phyloP scores from a whole-genome alignment of 148 eudicot genomes.

The Rhododendron molle region DNA sequence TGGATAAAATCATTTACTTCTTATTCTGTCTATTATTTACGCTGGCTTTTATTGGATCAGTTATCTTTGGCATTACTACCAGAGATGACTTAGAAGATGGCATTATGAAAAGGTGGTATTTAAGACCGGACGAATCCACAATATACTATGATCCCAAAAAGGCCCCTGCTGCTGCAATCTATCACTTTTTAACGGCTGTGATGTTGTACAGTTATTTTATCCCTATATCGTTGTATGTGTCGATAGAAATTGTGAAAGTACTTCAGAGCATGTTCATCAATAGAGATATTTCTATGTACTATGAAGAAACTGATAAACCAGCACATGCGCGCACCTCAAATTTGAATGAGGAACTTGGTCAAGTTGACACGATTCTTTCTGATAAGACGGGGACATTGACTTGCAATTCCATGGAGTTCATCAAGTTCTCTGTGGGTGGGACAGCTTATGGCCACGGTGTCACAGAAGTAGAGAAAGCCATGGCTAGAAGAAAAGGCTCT shows the following conservation, averaged over 20 bases:
- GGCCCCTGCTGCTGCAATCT: conserved; percentile 50
- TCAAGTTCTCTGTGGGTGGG: conserved; percentile 88
- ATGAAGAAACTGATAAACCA: conserved; percentile 86
- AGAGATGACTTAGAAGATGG: conserved; percentile 46
- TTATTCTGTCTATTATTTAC: conserved; percentile 56
- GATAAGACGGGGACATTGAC: conserved; percentile 97
- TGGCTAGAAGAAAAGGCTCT: conserved; percentile 82
- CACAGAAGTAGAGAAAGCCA: conserved; percentile 87
- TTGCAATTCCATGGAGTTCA: conserved; percentile 94
- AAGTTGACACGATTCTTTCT: conserved; percentile 89
- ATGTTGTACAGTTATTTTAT: conserved; percentile 81
- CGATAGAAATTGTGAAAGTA: conserved; percentile 89
- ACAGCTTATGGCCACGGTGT: conserved; percentile 82
- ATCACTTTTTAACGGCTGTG: conserved; percentile 68
- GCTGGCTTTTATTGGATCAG: conserved; percentile 67
- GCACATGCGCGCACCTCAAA: conserved; percentile 95
- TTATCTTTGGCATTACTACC: conserved; percentile 70
- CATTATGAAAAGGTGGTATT: conserved; percentile 75
- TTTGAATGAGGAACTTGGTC: conserved; percentile 95
- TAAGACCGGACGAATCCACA: conserved; percentile 54
- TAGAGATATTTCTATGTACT: conserved; percentile 74
- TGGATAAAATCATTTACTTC: conserved; percentile 83
- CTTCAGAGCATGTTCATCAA: conserved; percentile 84
- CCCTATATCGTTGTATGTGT: conserved; percentile 90
- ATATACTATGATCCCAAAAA: conserved; percentile 59